phyloP scores from a whole-genome alignment of 306 rosid genomes.

The Delonix regia region DNA sequence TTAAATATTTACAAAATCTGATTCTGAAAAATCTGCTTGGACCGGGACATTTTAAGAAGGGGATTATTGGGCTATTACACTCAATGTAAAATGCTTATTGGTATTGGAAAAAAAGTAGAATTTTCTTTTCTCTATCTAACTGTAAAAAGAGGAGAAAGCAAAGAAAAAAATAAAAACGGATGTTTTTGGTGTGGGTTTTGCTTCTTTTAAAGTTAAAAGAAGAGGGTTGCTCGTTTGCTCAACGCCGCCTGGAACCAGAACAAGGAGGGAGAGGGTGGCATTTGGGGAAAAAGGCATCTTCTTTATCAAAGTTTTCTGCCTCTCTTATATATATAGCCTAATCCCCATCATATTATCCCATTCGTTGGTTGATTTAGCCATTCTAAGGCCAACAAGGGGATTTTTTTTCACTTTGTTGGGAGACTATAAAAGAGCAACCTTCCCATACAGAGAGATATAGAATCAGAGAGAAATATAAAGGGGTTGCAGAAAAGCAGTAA shows the following conservation, averaged over 20 bases:
- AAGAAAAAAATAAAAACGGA: background rate
- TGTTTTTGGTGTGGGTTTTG: conserved; percentile 41
- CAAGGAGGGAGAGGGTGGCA: conserved; percentile 21
- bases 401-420: conserved; percentile 33
- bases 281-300: conserved; percentile 35
- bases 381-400: conserved; percentile 29
- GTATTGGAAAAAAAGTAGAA: background rate
- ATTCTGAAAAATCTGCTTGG: background rate
- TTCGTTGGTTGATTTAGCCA: conserved; percentile 37
- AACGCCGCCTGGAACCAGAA: conserved; percentile 61
- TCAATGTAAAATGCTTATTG: background rate
- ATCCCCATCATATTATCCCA: conserved; percentile 23
- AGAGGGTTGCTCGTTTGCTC: conserved; percentile 35
- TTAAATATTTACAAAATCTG: background rate
- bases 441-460: conserved; percentile 11
- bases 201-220: conserved; percentile 53
- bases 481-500: conserved; percentile 35
- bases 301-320: conserved; percentile 5
- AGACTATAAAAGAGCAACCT: conserved; percentile 36
- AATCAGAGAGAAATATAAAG: conserved; percentile 17
- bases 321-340: background rate
- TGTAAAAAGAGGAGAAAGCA: background rate
- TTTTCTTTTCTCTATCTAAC: background rate
- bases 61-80: background rate
- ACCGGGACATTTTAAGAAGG: background rate